Base-by-base conservation (phyloP, 2,329 filamentous ascomycete species). In the Arthrobotrys megalospora region DNA sequence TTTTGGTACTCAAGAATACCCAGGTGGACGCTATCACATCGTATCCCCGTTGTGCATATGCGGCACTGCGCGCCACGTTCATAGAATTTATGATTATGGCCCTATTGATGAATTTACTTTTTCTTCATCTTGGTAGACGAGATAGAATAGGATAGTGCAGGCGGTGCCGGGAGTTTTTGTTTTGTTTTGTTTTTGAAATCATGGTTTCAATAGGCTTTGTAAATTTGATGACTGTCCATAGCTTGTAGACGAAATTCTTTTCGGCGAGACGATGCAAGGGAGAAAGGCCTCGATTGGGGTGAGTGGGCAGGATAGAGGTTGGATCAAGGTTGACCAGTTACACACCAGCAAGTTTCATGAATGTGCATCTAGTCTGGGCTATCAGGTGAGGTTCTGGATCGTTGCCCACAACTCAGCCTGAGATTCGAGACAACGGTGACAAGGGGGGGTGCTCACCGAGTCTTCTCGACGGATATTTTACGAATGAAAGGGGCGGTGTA, bases 11-110 rank as follows among this genome's bases (percentile, higher is more conserved):
- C 62, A 66, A 60, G 69, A 45, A 47, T 76, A 76, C 64, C 64
- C 50, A 48, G 45, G 60, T 62, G 66, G 43, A 38, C 41, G 66
- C 43, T 62, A 77, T 77, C 73, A 77, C 73, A 77, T 62, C 67
- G 50, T 76, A 77, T 70, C 72, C 73, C 66, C 73, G 67, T 70
- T 71, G 8, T 77, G 73, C 73, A 77, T 77, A 77, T 77, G 73
- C 73, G 72, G 64, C 63, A 67, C 62, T 48, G 60, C 70, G 68
- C 47, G 65, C 73, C 66, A 77, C 66, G 73, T 77, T 77, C 55
- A 62, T 21, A 63, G 73, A 70, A 71, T 70, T 60, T 66, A 41
- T 41, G 52, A 66, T 60, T 66, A 41, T 41, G 52, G 45, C 21
- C 55, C 28, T 53, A 58, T 58, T 58, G 41, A 65, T 38, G 43